phyloP scores from a whole-genome alignment of 1,139 yeast genomes.

The Suhomyces wounanorum region DNA sequence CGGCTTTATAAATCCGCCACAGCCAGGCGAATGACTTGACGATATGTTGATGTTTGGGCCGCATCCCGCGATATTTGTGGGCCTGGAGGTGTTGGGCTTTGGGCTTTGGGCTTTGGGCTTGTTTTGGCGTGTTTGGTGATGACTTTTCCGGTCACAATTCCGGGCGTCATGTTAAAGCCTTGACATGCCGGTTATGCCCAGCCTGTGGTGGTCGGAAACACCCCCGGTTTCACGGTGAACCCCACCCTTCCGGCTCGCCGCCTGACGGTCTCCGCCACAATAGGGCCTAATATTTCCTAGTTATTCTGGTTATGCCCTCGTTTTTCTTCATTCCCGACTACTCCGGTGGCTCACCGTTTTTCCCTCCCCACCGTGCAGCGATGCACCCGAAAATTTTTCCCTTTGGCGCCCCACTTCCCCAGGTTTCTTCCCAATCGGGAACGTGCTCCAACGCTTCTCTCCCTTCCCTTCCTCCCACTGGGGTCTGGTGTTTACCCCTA shows the following conservation, averaged over 20 bases:
- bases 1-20: not conserved
- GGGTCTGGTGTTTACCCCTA: not conserved
- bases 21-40: not conserved
- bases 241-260: not conserved
- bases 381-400: not conserved
- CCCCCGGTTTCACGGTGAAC: not conserved
- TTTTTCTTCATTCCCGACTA: not conserved
- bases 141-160: not conserved
- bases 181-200: not conserved
- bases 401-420: constrained; percentile 13
- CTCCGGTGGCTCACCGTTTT: not conserved
- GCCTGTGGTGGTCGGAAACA: not conserved
- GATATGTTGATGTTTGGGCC: not conserved
- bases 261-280: not conserved
- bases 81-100: no score
- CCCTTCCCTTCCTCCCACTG: not conserved
- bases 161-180: not conserved
- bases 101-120: not conserved
- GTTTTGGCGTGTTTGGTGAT: not conserved
- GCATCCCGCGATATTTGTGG: no score
- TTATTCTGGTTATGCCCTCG: not conserved
- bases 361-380: not conserved
- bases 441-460: not conserved
- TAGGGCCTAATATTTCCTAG: not conserved
- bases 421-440: constrained; percentile 8